Evolutionary conservation across 192 early-diverging fungal species (phyloP).

Genomic region (Entomortierella lignicola): DNA sequence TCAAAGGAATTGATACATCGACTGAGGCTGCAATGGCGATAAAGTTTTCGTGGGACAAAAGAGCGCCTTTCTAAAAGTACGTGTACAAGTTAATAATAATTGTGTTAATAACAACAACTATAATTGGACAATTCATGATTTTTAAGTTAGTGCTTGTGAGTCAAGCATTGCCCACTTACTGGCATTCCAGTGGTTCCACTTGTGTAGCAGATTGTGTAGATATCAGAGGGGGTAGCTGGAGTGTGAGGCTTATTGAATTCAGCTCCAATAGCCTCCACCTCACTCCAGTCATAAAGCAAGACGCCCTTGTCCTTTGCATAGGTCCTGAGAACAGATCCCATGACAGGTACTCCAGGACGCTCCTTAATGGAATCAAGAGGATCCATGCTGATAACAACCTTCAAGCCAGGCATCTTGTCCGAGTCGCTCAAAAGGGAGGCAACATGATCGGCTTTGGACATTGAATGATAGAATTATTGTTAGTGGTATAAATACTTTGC

Average conservation of each 20-base stretch:
- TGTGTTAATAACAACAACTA: too few relatives aligned
- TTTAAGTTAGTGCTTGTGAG: too few relatives aligned
- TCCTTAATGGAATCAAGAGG: slow-evolving; percentile 58
- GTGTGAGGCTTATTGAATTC: slow-evolving; percentile 64
- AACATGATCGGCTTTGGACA: slow-evolving; percentile 64
- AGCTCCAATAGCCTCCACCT: slow-evolving; percentile 71
- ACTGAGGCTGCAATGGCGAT: slow-evolving; percentile 58
- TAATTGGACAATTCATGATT: too few relatives aligned
- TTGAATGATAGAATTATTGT: too few relatives aligned
- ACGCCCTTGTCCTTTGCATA: slow-evolving; percentile 76
- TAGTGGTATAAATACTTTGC: too few relatives aligned
- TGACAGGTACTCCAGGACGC: slow-evolving; percentile 18
- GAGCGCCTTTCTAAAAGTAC: slow-evolving; percentile 68
- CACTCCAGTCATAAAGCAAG: slow-evolving; percentile 65
- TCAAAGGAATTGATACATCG: slow-evolving; percentile 18
- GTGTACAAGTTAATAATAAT: background rate
- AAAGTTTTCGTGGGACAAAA: slow-evolving; percentile 82
- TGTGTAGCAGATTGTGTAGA: slow-evolving; percentile 83
- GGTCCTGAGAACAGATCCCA: slow-evolving; percentile 56
- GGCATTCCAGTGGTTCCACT: slow-evolving; percentile 89
- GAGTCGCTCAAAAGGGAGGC: slow-evolving; percentile 62
- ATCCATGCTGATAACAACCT: slow-evolving; percentile 84
- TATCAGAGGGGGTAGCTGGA: slow-evolving; percentile 72
- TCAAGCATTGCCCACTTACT: slow-evolving; percentile 58
- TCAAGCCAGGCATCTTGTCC: slow-evolving; percentile 73